Evolutionary conservation across 176 grass and related monocot species (phyloP).

Genomic region (Oryza meridionalis): DNA sequence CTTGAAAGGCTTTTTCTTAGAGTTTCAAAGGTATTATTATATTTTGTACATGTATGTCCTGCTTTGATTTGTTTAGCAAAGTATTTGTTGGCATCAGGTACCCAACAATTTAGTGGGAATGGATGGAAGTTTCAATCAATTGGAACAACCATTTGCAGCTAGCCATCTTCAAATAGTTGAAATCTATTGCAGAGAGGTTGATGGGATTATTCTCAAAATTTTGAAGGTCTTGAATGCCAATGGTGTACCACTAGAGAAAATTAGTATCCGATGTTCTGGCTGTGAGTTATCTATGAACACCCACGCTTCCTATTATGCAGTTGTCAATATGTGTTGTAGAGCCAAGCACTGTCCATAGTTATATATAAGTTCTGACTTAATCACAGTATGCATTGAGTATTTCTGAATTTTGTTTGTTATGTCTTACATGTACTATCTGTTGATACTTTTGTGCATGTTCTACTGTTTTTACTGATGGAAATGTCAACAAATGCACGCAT

Average conservation of each 20-base stretch:
- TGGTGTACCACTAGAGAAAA: slow-evolving; percentile 19
- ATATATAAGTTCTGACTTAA: background rate
- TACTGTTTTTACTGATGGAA: background rate
- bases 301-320: background rate
- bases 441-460: background rate
- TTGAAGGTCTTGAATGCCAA: slow-evolving; percentile 7
- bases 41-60: background rate
- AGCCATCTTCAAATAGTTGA: slow-evolving; percentile 10
- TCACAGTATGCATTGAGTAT: background rate
- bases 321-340: background rate
- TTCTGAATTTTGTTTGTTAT: background rate
- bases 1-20: slow-evolving; percentile 26
- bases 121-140: background rate
- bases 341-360: background rate
- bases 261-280: background rate
- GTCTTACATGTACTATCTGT: background rate
- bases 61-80: background rate
- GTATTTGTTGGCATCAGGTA: background rate
- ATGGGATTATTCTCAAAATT: background rate
- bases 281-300: background rate
- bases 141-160: background rate
- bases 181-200: slow-evolving; percentile 12
- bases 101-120: background rate
- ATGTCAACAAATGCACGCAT: too few relatives aligned
- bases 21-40: background rate